A percentile compares a stretch with the other conserved stretches of the same genome.
Evolutionary conservation across 768 basidiomycete species (phyloP).

Genomic region (Suillus bovinus): DNA sequence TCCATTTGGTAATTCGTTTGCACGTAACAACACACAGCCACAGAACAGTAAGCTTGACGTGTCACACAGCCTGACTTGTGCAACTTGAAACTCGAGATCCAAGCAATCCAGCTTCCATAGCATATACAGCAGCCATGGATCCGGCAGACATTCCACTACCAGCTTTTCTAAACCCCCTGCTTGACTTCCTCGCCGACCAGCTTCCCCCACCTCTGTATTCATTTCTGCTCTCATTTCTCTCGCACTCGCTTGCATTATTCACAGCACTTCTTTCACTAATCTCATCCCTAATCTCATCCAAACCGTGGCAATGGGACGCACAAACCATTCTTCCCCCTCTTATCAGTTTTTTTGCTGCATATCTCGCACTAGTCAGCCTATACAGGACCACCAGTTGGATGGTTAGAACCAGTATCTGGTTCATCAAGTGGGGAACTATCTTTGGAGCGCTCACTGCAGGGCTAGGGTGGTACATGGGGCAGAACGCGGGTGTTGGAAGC

Average conservation of each 20-base stretch:
- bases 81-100: neutral
- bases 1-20: constrained; percentile 8
- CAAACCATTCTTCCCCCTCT: constrained; percentile 73
- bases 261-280: constrained; percentile 50
- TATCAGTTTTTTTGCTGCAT: constrained; percentile 69
- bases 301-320: constrained; percentile 62
- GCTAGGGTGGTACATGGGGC: constrained; percentile 54
- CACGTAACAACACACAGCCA: constrained; percentile 1
- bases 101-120: neutral
- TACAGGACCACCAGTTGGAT: constrained; percentile 81
- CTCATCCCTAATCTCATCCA: constrained; percentile 46
- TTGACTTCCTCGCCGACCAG: constrained; percentile 52
- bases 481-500: constrained; percentile 32
- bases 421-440: constrained; percentile 77
- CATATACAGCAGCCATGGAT: constrained; percentile 8
- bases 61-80: neutral
- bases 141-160: constrained; percentile 40
- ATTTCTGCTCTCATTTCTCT: constrained; percentile 49
- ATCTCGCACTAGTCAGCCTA: constrained; percentile 72
- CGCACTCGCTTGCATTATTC: constrained; percentile 52
- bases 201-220: constrained; percentile 60
- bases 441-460: constrained; percentile 54
- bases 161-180: constrained; percentile 51
- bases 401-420: constrained; percentile 63
- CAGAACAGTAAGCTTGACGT: neutral